Evolutionary conservation across 176 grass and related monocot species (phyloP).

Genomic region (Eleusine coracana): DNA sequence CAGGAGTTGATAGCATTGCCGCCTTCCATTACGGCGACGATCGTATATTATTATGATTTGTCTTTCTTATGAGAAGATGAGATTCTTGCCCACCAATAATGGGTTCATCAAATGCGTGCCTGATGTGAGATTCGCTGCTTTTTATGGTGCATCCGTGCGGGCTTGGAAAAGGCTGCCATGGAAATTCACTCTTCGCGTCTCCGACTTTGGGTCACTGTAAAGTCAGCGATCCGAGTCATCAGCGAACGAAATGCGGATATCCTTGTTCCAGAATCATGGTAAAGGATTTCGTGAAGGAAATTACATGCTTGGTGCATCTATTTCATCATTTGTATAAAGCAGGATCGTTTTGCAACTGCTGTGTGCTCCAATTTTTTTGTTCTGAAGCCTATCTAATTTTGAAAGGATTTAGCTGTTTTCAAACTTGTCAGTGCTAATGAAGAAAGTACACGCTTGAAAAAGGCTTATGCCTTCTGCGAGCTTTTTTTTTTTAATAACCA

Average conservation of each 20-base stretch:
- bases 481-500: too few species aligned
- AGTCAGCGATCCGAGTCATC: slow-evolving; percentile 22
- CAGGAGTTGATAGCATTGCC: not conserved
- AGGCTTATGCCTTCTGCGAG: too few species aligned
- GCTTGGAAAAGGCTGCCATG: slow-evolving; percentile 2
- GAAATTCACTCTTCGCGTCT: not conserved
- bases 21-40: not conserved
- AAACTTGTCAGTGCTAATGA: too few species aligned
- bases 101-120: slow-evolving; percentile 23
- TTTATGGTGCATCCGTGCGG: slow-evolving; percentile 41
- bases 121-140: slow-evolving; percentile 14
- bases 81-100: slow-evolving; percentile 25
- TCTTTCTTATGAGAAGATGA: slow-evolving; percentile 3
- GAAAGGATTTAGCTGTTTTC: too few species aligned
- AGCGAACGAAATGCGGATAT: not conserved
- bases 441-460: too few species aligned
- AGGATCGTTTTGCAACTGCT: too few species aligned
- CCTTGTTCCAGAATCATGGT: not conserved
- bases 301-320: not conserved
- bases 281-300: not conserved
- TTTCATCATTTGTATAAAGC: too few species aligned
- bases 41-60: slow-evolving; percentile 4
- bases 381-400: too few species aligned
- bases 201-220: not conserved
- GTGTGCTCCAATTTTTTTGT: too few species aligned